Evolutionary conservation across 164 flowering plant species (phyloP), one percentile per base, ranked within the genome.

Genomic region (Macadamia tetraphylla): DNA sequence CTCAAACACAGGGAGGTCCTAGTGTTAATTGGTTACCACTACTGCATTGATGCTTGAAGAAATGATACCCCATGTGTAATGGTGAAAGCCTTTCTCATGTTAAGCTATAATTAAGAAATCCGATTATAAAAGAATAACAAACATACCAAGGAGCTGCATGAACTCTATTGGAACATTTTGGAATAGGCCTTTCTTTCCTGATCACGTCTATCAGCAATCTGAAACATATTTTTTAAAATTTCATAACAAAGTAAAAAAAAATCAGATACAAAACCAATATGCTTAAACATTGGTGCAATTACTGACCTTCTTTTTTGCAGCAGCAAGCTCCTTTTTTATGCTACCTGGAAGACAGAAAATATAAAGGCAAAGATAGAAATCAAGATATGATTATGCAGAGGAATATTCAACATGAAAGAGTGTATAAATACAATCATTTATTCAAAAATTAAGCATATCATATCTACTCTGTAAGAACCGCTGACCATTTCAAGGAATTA

Each of bases 301-400:
- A 78, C 80, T 29, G 5, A 91, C 98, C 96, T 84, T 94, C 77
- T 87, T 90, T 77, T 67, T 84, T 13, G 91, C 96, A 69, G 84
- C 82, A 68, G 84, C 83, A 71, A 87, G 85, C 79, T 92, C 98
- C 72, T 76, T 92, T 64, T 85, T 94, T 66, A 94, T 92, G 71
- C 88, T 92, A 79, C 81, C 99, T 94, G 83, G 60, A 75, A 71
- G 49, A 68, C 48, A 23, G 61, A 49, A 71, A 49, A 59, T 46
- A 46, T 46, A 0, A 46, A 46, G 51, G 51, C 51, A 11, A 35
- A 46, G 51, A 8, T 2, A 35, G 43, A 31, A 30, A 42, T 53
- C 17, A 52, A 29, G 32, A 52, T 49, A 49, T 63, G 18, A 40
- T 42, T 0, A 35, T 42, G 18, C 31, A 13, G 13, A 29, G 52